These are phyloP conservation scores for Porphyrellus cyaneotinctus DNA, from an alignment of 768 basidiomycete species.

Conservation along the genomic window DNA sequence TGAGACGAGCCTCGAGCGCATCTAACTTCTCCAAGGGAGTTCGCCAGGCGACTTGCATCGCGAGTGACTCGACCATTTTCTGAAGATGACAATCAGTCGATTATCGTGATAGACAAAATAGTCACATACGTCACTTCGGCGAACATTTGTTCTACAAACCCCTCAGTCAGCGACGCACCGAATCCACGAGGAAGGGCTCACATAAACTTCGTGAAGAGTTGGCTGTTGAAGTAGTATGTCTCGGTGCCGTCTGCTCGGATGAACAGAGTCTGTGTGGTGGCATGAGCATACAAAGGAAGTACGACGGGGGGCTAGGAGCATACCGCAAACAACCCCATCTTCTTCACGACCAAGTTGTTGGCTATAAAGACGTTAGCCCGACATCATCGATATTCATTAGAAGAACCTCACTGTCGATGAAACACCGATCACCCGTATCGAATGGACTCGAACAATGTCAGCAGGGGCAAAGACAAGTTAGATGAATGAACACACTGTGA, in stretches of 20 bases:
- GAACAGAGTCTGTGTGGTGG: conserved; percentile 54
- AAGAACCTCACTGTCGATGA: conserved; percentile 52
- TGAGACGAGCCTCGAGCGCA: conserved; percentile 59
- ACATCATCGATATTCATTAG: background rate
- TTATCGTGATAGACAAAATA: background rate
- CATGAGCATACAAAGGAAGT: background rate
- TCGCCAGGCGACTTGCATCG: conserved; percentile 72
- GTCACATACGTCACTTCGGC: conserved; percentile 58
- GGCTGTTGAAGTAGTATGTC: conserved; percentile 79
- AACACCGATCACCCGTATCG: conserved; percentile 79
- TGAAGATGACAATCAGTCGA: conserved; percentile 25
- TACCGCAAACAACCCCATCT: conserved; percentile 75
- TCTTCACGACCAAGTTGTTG: conserved; percentile 73
- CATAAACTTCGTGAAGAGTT: conserved; percentile 74
- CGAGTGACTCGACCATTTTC: conserved; percentile 65
- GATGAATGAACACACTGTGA: conserved; percentile 59
- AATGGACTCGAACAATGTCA: conserved; percentile 49
- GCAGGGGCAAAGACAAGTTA: background rate
- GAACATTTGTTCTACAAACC: conserved; percentile 56
- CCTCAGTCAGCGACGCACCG: background rate
- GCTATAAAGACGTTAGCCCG: conserved; percentile 33
- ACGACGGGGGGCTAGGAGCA: conserved; percentile 10
- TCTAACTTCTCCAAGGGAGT: conserved; percentile 73
- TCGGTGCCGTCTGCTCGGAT: conserved; percentile 69
- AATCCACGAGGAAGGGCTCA: conserved; percentile 28